Evolutionary conservation across 2,329 filamentous ascomycete species (phyloP).

Genomic region (Colletotrichum sp.): DNA sequence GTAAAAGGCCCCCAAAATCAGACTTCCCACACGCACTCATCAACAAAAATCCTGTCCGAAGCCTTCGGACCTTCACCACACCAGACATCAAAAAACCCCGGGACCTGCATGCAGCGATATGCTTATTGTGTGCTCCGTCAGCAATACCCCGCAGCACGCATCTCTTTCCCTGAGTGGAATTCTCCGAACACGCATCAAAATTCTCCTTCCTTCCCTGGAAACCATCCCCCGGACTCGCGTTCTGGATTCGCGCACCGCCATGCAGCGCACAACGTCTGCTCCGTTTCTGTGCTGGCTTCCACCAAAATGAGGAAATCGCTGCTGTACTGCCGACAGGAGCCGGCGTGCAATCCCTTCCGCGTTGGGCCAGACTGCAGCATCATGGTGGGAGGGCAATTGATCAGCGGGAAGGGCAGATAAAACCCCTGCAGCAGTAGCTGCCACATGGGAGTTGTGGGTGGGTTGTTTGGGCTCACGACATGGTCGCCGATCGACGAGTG

Average conservation of each 20-base stretch:
- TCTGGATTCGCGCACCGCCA: neutral
- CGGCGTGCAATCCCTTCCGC: neutral
- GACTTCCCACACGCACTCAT: neutral
- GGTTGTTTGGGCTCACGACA: neutral
- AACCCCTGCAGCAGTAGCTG: neutral
- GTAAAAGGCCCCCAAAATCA: neutral
- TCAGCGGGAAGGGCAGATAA: neutral
- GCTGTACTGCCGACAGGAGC: neutral
- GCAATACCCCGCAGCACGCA: neutral
- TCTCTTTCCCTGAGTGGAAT: neutral
- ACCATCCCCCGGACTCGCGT: neutral
- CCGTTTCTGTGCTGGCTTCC: neutral
- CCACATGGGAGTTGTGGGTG: neutral
- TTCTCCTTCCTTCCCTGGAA: neutral
- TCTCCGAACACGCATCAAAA: neutral
- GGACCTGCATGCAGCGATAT: neutral
- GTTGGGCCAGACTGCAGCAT: neutral
- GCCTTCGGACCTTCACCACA: neutral
- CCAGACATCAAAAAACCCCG: neutral
- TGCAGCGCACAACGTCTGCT: neutral
- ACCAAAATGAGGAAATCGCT: neutral
- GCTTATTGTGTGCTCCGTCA: neutral
- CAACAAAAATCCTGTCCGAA: neutral
- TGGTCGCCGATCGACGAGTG: neutral
- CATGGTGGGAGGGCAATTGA: accelerated